Base-by-base conservation (phyloP, 1,284 basidiomycete genomes). In the Trichosporon faecale region DNA sequence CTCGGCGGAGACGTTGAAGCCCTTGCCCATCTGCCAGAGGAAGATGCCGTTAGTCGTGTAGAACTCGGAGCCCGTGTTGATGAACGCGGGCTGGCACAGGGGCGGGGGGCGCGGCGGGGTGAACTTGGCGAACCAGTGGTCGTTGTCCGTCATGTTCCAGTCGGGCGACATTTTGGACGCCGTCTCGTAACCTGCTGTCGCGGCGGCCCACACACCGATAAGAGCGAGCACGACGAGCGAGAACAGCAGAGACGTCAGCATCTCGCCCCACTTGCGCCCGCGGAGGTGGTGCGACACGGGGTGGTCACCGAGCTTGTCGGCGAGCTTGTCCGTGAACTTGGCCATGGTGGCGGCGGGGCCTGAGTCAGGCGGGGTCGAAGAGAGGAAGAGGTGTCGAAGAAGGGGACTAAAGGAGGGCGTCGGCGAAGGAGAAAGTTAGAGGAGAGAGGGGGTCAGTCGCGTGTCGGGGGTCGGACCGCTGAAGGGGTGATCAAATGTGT, bases 121-220 rank as follows among this genome's bases (percentile, higher is more conserved):
- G 44, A 73, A 73, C 68, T 73, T 71, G 21, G 72, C 69, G 65
- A 71, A 73, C 72, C 72, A 73, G 68, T 73, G 72, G 65, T 71
- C 72, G 44, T 70, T 71, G 68, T 73, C 72, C 2, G 72, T 73
- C 29, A 73, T 44, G 70, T 73, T 73, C 60, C 65, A 73, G 68
- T 73, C 69, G 21, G 72, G 70, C 25, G 72, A 73, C 66, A 71
- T 70, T 31, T 44, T 21, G 37, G 66, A 66, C 14, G 60, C 46
- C 12, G 68, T 57, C 65, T 73, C 72, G 44, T 73, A 73, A 7
- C 72, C 72, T n/a, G 64, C 72, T 1, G 72, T 73, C 7, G 72
- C 72, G 21, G 72, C 72, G 23, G 72, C 70, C 72, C 72, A 73
- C 6, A 73, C 68, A 6, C 27, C 70, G 40, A 73, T 65, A 64